Base-by-base conservation (phyloP, 805 yeast genomes). In the Torulaspora quercuum region DNA sequence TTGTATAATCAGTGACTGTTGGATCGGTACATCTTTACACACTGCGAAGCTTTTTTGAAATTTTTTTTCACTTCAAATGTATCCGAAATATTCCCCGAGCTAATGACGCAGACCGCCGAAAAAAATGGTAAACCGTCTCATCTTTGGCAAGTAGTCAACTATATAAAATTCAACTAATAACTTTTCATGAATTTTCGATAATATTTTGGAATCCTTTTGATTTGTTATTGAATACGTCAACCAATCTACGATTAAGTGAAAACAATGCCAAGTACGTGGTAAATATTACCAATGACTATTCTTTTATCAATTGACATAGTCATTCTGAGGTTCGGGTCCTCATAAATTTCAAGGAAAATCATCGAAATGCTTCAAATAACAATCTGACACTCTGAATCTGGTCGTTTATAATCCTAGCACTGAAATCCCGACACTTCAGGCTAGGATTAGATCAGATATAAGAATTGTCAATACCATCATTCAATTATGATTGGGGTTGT, bases 391-490 rank as follows among this genome's bases (percentile, higher is more conserved):
- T 22, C 17, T 32, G 14, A 12, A 14, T 12, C 25, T 27, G n/a
- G 26, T 20, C 23, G 9, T 21, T 22, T 11, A 32, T 20, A 19
- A 42, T 48, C 49, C 60, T 67, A 77, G 73, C 75, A 65, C 80
- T 80, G 82, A 80, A 82, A 57, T 67, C 89, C 89, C 86, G 90
- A 82, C 90, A 82, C 90, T 82, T 80, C 82, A 77, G 81, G 49
- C 43, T 50, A 52, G 49, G 43, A 42, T 22, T 25, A 4, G 15
- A 7, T 22, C 16, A 32, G 15, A 6, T 7, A 12, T 21, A n/a
- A 25, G 8, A n/a, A 20, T 22, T 22, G 12, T 7, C 10, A 22
- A 22, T n/a, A 22, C 25, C 11, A 6, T 13, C 25, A 7, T 10
- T 21, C 11, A n/a, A n/a, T 22, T 22, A 13, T 7, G 25, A 21